phyloP scores from a whole-genome alignment of 768 basidiomycete genomes.

The Punctularia strigosozonata region DNA sequence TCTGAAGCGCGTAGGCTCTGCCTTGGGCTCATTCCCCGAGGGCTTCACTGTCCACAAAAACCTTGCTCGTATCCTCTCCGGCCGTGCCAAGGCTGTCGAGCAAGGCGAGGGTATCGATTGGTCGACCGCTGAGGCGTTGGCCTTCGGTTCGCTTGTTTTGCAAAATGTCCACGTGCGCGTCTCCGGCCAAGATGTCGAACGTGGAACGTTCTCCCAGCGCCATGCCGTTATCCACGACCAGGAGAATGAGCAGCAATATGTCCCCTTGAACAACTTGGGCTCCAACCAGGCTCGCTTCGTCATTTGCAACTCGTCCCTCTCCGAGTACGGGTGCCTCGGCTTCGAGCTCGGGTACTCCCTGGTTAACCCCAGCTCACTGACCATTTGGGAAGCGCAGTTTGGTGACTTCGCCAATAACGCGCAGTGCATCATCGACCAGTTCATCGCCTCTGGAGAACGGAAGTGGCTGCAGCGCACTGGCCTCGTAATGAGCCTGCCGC shows the following conservation, averaged over 20 bases:
- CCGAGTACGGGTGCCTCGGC: constrained; percentile 89
- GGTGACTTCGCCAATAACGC: constrained; percentile 98
- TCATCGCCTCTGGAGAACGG: constrained; percentile 92
- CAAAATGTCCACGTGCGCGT: constrained; percentile 92
- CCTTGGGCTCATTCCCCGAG: constrained; percentile 75
- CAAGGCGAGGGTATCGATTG: constrained; percentile 93
- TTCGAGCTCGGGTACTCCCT: constrained; percentile 99
- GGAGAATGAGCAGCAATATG: constrained; percentile 78
- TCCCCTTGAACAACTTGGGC: constrained; percentile 83
- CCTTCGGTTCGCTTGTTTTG: constrained; percentile 85
- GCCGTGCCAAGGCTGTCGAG: constrained; percentile 82
- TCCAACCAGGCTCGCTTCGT: constrained; percentile 86
- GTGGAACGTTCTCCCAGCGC: constrained; percentile 97
- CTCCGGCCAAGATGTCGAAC: constrained; percentile 97
- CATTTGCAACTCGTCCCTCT: constrained; percentile 93
- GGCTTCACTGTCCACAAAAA: constrained; percentile 87
- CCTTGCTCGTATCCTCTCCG: constrained; percentile 81
- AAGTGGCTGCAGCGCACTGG: constrained; percentile 97
- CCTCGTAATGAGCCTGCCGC: constrained; percentile 79
- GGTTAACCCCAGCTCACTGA: constrained; percentile 85
- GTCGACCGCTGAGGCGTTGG: constrained; percentile 97
- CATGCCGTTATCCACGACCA: constrained; percentile 98
- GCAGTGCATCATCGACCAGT: constrained; percentile 97
- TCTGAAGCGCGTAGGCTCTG: constrained; percentile 76
- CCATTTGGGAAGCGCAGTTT: constrained; percentile 98